Base-by-base conservation (phyloP, 495 filamentous ascomycete genomes). In the Chaetomidium leptoderma region DNA sequence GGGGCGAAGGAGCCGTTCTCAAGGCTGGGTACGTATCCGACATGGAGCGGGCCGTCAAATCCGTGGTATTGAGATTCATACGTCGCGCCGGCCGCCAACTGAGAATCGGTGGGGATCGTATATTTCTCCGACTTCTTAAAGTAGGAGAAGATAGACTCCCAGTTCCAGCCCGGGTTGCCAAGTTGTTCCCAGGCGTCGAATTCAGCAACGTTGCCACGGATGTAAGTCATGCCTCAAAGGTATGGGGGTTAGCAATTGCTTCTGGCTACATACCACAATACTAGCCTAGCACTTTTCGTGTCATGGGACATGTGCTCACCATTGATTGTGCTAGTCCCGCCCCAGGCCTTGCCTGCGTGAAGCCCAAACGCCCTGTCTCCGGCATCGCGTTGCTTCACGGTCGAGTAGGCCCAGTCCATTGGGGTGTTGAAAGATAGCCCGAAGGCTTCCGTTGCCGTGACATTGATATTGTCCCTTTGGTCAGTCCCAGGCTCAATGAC, bases 111-210 rank as follows among this genome's bases (percentile, higher is more conserved):
- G 1, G 50, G 50, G 13, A 21, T 6, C 0, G 24, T 42, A n/a
- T 29, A 53, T 6, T 21, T 40, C 24, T 53, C 50, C 16, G 36
- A 52, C 16, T 30, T 52, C 19, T 58, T 58, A 27, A 45, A 52
- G 29, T 52, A 58, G n/a, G 29, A 30, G 21, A 42, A 42, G 0
- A 58, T 11, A 0, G 37, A 19, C 2, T 45, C 35, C 56, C 56
- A 58, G 26, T 58, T 50, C 56, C 56, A 58, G 2, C 56, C 56
- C 7, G 47, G 47, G n/a, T 58, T 58, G 6, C 56, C 56, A 16
- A 58, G 42, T 10, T 14, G 3, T 9, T 39, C 56, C 56, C 56
- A 58, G 1, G 56, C 47, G 21, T 58, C 39, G 9, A 52, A 53
- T 24, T 53, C 36, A 1, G 36, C 50, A 29, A 42, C 26, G 8